Evolutionary conservation across 2,329 filamentous ascomycete genomes (phyloP).

Genomic region (Ascocoryne sarcoides): DNA sequence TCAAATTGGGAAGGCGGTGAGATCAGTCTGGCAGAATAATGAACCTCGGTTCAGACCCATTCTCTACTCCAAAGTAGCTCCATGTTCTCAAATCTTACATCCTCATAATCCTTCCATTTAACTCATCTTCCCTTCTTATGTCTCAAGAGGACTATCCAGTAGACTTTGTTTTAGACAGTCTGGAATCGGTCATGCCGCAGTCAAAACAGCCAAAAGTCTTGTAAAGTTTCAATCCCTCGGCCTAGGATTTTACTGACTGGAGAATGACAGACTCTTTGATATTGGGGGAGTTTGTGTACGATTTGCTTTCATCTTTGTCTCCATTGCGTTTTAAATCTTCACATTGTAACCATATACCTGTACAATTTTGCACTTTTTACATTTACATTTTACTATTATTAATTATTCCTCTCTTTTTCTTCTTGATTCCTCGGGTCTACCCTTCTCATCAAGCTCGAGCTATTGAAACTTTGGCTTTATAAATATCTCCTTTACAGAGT

Average conservation of each 20-base stretch:
- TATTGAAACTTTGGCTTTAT: too few species aligned
- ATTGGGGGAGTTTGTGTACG: constrained; percentile 95
- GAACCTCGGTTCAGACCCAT: constrained; percentile 11
- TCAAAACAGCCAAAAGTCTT: constrained; percentile 45
- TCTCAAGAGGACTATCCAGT: constrained; percentile 25
- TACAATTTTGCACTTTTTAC: too few species aligned
- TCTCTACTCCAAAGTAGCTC: constrained; percentile 2
- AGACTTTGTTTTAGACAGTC: constrained; percentile 24
- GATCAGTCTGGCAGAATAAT: background rate
- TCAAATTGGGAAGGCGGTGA: background rate
- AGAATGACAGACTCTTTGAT: constrained; percentile 60
- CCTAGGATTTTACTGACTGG: background rate
- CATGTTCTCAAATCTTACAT: background rate
- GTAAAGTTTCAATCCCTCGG: constrained; percentile 4
- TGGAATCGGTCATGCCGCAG: constrained; percentile 31
- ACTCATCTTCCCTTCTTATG: constrained; percentile 14
- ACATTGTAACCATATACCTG: too few species aligned
- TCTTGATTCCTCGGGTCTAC: too few species aligned
- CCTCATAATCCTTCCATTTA: constrained; percentile 1
- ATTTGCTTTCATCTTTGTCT: background rate
- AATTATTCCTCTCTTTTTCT: background rate
- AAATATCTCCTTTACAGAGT: too few species aligned
- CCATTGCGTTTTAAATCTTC: background rate
- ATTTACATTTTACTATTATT: background rate
- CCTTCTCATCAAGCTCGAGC: too few species aligned